Evolutionary conservation across 805 yeast genomes (phyloP).

Genomic region (Metschnikowia corniflorae): DNA sequence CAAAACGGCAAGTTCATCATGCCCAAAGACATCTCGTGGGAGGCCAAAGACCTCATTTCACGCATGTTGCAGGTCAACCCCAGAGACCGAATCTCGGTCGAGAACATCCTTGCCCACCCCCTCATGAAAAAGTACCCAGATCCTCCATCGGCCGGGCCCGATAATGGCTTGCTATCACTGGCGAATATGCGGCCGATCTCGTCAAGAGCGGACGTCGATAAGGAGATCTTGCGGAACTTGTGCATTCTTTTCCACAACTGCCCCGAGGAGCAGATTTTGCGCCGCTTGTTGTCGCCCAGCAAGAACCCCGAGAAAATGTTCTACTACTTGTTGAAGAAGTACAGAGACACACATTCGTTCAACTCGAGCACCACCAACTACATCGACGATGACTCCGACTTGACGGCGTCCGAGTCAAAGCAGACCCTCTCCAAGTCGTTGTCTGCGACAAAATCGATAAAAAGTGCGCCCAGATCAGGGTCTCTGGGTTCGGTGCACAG

Average conservation of each 20-base stretch:
- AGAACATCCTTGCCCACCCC: conserved; percentile 77
- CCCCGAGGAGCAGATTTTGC: conserved; percentile 47
- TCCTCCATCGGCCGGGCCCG: conserved; percentile 6
- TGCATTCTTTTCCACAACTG: conserved; percentile 83
- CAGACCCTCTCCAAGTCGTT: conserved; percentile 36
- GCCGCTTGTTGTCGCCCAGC: conserved; percentile 49
- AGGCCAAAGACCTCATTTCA: conserved; percentile 82
- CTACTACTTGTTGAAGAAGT: conserved; percentile 69
- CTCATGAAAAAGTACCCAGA: conserved; percentile 68
- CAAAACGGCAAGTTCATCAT: conserved; percentile 84
- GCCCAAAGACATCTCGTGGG: conserved; percentile 74
- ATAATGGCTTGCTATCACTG: conserved; percentile 11
- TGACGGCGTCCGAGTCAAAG: conserved; percentile 23
- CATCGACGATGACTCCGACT: conserved; percentile 25
- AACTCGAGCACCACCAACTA: conserved; percentile 21
- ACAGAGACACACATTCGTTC: conserved; percentile 60
- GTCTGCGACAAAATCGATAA: conserved; percentile 29
- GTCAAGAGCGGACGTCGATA: conserved; percentile 46
- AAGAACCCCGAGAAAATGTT: conserved; percentile 78
- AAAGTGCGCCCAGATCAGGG: conserved; percentile 22
- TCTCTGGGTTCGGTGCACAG: conserved; percentile 22
- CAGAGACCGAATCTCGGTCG: conserved; percentile 68
- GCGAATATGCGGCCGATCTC: conserved; percentile 31
- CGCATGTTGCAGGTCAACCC: conserved; percentile 85
- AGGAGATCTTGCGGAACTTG: conserved; percentile 69